Conservation (phyloP, 805 yeast genomes). For the Tetrapisispora pingtungensis region DNA sequence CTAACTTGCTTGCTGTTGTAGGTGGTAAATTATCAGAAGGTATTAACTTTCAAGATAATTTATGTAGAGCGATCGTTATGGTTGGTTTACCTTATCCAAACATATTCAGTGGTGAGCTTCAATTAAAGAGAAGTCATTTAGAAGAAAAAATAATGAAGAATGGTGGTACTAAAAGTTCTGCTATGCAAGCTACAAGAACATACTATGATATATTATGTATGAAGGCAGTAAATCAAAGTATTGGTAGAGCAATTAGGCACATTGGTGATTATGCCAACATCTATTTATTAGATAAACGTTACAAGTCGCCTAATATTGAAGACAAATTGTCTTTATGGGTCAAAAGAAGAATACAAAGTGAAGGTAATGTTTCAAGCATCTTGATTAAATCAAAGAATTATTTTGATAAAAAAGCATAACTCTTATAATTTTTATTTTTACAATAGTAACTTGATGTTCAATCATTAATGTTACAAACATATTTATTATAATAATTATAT, state of each 20-base stretch:
- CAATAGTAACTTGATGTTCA: not conserved
- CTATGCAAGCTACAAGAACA: slow-evolving; percentile 39
- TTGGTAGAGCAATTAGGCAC: slow-evolving; percentile 87
- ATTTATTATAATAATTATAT: not conserved
- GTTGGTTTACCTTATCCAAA: slow-evolving; percentile 88
- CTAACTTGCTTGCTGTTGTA: slow-evolving; percentile 70
- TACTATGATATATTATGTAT: slow-evolving; percentile 70
- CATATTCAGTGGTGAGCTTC: slow-evolving; percentile 66
- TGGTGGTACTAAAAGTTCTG: slow-evolving; percentile 40
- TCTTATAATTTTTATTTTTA: too few species aligned
- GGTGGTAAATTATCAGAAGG: slow-evolving; percentile 94
- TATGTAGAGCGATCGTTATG: slow-evolving; percentile 84
- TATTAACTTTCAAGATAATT: slow-evolving; percentile 74
- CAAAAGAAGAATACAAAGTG: slow-evolving; percentile 30
- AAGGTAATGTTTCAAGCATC: slow-evolving; percentile 10
- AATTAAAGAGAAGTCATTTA: slow-evolving; percentile 58
- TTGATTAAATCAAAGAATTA: slow-evolving; percentile 17
- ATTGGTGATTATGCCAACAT: slow-evolving; percentile 70
- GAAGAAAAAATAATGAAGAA: slow-evolving; percentile 38
- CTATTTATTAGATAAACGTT: slow-evolving; percentile 61
- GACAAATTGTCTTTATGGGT: slow-evolving; percentile 70
- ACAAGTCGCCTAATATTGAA: slow-evolving; percentile 36
- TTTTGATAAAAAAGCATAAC: slow-evolving; percentile 7
- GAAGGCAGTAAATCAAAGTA: slow-evolving; percentile 86
- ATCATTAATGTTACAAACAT: not conserved